Conservation (phyloP, 176 grass and related monocot species). For the Avena eriantha region DNA sequence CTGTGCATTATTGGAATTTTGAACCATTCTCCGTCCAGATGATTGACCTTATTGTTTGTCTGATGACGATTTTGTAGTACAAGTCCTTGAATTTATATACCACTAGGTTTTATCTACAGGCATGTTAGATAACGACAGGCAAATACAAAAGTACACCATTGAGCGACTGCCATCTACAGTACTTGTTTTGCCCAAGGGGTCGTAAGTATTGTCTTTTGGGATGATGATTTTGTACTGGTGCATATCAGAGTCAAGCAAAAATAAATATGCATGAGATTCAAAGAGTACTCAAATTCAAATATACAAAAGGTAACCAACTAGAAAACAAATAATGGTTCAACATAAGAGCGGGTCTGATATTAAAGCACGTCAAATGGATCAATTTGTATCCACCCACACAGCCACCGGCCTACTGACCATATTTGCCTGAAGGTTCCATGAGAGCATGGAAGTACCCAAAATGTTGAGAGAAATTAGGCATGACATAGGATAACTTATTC, state of each 20-base stretch:
- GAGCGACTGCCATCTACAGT: background rate
- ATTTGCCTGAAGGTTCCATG: background rate
- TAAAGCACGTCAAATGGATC: background rate
- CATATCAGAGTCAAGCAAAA: background rate
- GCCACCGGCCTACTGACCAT: background rate
- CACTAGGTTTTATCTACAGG: background rate
- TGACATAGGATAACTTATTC: background rate
- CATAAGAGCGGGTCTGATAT: background rate
- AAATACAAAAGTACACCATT: background rate
- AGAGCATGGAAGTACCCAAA: background rate
- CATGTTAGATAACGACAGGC: background rate
- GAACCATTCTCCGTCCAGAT: background rate
- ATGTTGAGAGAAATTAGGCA: background rate
- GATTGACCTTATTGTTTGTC: background rate
- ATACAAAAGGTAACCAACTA: background rate
- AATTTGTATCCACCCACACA: background rate
- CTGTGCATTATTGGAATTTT: background rate
- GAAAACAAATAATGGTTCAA: too few relatives aligned
- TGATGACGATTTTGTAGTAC: background rate
- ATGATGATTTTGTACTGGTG: background rate
- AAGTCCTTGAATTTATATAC: background rate
- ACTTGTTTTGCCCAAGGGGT: too few relatives aligned
- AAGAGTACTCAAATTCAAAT: background rate
- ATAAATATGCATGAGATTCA: background rate
- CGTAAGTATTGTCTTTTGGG: background rate